A percentile compares a stretch with the other conserved stretches of the same genome.
Conservation (phyloP, 768 basidiomycete species). For the Crassisporium funariophilum region DNA sequence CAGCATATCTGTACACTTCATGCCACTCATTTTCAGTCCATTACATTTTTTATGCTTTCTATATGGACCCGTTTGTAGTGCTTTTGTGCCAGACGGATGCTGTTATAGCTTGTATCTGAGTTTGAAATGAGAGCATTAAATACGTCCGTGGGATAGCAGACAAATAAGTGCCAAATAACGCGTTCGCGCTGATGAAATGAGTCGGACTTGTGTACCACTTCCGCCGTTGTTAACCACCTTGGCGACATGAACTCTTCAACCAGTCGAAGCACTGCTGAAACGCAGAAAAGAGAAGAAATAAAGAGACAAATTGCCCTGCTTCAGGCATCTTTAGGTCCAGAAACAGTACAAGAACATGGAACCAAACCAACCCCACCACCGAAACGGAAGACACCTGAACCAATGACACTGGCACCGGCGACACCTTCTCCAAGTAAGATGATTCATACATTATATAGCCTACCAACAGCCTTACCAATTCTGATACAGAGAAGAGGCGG, state of each 20-base stretch:
- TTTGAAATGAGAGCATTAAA: conserved; percentile 27
- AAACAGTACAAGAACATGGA: conserved; percentile 18
- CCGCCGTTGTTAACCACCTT: neutral
- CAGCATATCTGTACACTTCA: neutral
- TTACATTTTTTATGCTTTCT: conserved; percentile 5
- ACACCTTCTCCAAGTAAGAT: conserved; percentile 75
- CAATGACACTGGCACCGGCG: conserved; percentile 48
- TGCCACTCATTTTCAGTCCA: conserved; percentile 3
- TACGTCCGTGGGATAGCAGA: conserved; percentile 15
- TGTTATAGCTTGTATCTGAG: conserved; percentile 26
- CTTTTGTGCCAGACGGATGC: conserved; percentile 12
- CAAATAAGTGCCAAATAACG: conserved; percentile 21
- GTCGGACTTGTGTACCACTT: neutral
- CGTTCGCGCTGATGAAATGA: conserved; percentile 4
- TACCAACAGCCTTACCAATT: neutral
- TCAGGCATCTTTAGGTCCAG: conserved; percentile 50
- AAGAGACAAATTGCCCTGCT: conserved; percentile 56
- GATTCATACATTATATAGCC: conserved; percentile 4
- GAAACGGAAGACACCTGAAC: conserved; percentile 47
- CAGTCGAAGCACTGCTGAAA: conserved; percentile 39
- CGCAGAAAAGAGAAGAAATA: conserved; percentile 49
- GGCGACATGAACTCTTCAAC: conserved; percentile 59
- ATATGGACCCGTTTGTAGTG: conserved; percentile 2
- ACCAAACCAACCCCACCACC: conserved; percentile 45
- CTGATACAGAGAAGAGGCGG: conserved; percentile 39